phyloP scores from a whole-genome alignment of 345 rosid species.

The Arabis hirsuta region DNA sequence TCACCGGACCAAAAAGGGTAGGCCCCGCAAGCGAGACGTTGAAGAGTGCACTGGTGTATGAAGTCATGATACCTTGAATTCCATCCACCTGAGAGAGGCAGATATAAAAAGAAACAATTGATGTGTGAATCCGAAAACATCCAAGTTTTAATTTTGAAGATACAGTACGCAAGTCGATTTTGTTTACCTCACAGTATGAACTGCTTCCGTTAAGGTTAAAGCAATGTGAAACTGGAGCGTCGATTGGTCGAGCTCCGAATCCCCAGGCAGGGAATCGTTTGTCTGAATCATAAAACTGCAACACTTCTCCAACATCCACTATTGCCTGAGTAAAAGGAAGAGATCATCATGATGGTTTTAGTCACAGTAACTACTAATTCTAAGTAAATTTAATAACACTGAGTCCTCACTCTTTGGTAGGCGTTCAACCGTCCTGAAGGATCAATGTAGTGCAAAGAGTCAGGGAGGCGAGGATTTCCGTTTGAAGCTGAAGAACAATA shows the following conservation, averaged over 20 bases:
- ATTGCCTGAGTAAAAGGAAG: constrained; percentile 62
- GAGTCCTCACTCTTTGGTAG: constrained; percentile 65
- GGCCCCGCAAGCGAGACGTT: constrained; percentile 98
- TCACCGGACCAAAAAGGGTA: constrained; percentile 90
- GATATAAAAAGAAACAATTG: not conserved
- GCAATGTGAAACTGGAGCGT: constrained; percentile 90
- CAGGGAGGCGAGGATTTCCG: constrained; percentile 89
- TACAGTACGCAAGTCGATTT: not conserved
- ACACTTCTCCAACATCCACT: constrained; percentile 81
- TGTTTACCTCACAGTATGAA: constrained; percentile 68
- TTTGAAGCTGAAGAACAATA: constrained; percentile 74
- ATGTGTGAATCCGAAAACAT: constrained; percentile 8
- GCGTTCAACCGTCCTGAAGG: constrained; percentile 69
- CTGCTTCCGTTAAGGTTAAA: constrained; percentile 90
- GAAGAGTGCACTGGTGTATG: constrained; percentile 79
- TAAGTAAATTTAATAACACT: not conserved
- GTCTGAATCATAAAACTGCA: constrained; percentile 88
- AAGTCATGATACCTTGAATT: constrained; percentile 80
- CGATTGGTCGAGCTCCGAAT: constrained; percentile 97
- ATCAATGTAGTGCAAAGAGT: constrained; percentile 83
- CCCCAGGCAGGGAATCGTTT: constrained; percentile 97
- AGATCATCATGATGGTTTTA: constrained; percentile 21
- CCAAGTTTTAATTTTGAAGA: not conserved
- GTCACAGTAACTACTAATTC: constrained; percentile 12
- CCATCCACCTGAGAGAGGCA: constrained; percentile 74